Evolutionary conservation across 768 basidiomycete genomes (phyloP).

Genomic region (Rhizopogon vesiculosus): DNA sequence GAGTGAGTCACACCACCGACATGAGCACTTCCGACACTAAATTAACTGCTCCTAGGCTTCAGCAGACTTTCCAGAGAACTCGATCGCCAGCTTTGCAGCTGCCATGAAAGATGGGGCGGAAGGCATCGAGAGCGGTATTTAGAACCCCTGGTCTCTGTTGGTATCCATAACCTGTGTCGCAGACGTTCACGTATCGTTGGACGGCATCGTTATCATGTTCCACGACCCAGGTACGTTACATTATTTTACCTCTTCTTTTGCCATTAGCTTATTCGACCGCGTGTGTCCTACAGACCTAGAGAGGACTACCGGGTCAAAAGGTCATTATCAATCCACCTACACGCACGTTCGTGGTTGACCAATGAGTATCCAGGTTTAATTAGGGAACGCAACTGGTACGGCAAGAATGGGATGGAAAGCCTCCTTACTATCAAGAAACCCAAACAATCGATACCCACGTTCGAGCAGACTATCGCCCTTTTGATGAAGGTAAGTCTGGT

Average conservation of each 20-base stretch:
- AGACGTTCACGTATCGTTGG: slow-evolving; percentile 94
- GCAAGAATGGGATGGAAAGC: slow-evolving; percentile 67
- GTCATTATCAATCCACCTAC: slow-evolving; percentile 24
- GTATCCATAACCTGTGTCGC: slow-evolving; percentile 49
- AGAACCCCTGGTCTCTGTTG: slow-evolving; percentile 26
- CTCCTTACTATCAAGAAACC: slow-evolving; percentile 78
- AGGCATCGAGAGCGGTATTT: slow-evolving; percentile 96
- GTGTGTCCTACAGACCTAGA: slow-evolving; percentile 45
- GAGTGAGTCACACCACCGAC: slow-evolving; percentile 45
- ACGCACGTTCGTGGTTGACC: slow-evolving; percentile 24
- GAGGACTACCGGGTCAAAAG: slow-evolving; percentile 78
- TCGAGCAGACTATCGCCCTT: slow-evolving; percentile 73
- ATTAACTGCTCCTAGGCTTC: slow-evolving; percentile 62
- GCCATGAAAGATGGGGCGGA: slow-evolving; percentile 95
- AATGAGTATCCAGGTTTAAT: slow-evolving; percentile 49
- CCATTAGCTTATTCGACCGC: slow-evolving; percentile 16
- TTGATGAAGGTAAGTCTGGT: slow-evolving; percentile 63
- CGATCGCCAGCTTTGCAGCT: slow-evolving; percentile 89
- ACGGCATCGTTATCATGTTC: slow-evolving; percentile 90
- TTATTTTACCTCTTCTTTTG: slow-evolving; percentile 12
- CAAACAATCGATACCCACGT: slow-evolving; percentile 85
- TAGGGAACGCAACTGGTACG: slow-evolving; percentile 67
- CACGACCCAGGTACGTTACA: slow-evolving; percentile 74
- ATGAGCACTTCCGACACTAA: not conserved
- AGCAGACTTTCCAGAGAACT: slow-evolving; percentile 87